phyloP scores from a whole-genome alignment of 2,329 filamentous ascomycete genomes.

The Microsporum audouinii region DNA sequence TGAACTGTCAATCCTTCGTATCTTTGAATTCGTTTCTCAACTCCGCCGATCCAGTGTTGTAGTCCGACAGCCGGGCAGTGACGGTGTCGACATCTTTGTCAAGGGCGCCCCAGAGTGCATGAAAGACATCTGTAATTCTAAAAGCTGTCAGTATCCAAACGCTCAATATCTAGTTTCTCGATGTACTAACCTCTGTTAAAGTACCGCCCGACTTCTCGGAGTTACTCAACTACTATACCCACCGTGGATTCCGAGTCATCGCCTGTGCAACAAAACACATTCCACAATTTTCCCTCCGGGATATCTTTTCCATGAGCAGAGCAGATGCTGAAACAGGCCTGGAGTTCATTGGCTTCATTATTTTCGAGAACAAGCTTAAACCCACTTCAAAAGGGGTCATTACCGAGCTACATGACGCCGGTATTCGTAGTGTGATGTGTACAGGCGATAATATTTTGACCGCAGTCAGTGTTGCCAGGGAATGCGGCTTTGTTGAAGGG shows the following conservation, averaged over 20 bases:
- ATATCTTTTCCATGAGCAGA: conserved; percentile 86
- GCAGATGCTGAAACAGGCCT: conserved; percentile 71
- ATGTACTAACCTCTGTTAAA: conserved; percentile 23
- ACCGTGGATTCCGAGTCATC: conserved; percentile 92
- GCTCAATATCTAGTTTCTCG: neutral
- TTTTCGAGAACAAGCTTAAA: conserved; percentile 98
- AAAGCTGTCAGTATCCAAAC: conserved; percentile 55
- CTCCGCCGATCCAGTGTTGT: conserved; percentile 86
- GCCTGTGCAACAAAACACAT: conserved; percentile 86
- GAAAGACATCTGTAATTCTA: conserved; percentile 76
- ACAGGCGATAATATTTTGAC: conserved; percentile 79
- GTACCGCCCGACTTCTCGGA: conserved; percentile 86
- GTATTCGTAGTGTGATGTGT: conserved; percentile 84
- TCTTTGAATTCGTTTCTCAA: conserved; percentile 91
- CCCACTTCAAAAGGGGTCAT: conserved; percentile 71
- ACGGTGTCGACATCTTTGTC: conserved; percentile 77
- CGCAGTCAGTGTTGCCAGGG: conserved; percentile 62
- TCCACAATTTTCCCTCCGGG: conserved; percentile 80
- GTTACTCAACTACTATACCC: conserved; percentile 78
- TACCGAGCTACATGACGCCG: conserved; percentile 67
- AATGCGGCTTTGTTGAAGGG: conserved; percentile 74
- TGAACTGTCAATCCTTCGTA: conserved; percentile 80
- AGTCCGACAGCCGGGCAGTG: conserved; percentile 74
- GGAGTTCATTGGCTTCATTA: conserved; percentile 88
- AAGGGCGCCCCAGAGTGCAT: conserved; percentile 96